Base-by-base conservation (phyloP, 768 basidiomycete species). In the Termitomyces sp. region DNA sequence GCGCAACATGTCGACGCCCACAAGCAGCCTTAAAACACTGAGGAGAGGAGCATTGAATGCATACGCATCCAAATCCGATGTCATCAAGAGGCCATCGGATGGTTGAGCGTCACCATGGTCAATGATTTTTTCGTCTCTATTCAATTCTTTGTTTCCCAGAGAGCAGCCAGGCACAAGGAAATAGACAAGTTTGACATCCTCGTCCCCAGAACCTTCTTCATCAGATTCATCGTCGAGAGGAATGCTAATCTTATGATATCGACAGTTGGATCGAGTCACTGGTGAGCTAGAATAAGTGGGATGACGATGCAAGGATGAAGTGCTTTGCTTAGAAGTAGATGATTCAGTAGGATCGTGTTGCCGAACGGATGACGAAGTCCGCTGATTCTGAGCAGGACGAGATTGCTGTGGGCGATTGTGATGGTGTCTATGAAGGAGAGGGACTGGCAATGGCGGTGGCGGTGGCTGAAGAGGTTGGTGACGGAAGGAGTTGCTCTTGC, bases 161-260 rank as follows among this genome's bases (percentile, higher is more conserved):
- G 86, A 82, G 63, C 88, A 89, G 1, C 86, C 86, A 0, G 88
- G 88, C 5, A 88, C 84, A 33, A 88, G 76, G 71, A 89, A 89
- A 62, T 66, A 78, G n/a, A 85, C 71, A 7, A 82, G 80, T 35
- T 75, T 77, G 4, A 80, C 79, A 33, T 75, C 74, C 55, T 84
- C 82, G 56, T 80, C 79, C 41, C 72, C 58, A n/a, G 50, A 51
- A 2, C 35, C 47, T 16, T 60, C 59, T 38, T 60, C 59, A 44
- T 60, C 59, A 26, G 58, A 59, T n/a, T 60, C 59, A 44, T 60
- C 59, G 26, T 60, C 59, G 9, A 60, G 74, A 1, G 85, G 86
- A 23, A 89, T 68, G 62, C 84, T 85, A 65, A 89, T 85, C 60
- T 80, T 83, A 66, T 85, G 86, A 69, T 84, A 89, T 43, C 84